Conservation (phyloP, 352 stramenopile species). For the Phytophthora chlamydospora region DNA sequence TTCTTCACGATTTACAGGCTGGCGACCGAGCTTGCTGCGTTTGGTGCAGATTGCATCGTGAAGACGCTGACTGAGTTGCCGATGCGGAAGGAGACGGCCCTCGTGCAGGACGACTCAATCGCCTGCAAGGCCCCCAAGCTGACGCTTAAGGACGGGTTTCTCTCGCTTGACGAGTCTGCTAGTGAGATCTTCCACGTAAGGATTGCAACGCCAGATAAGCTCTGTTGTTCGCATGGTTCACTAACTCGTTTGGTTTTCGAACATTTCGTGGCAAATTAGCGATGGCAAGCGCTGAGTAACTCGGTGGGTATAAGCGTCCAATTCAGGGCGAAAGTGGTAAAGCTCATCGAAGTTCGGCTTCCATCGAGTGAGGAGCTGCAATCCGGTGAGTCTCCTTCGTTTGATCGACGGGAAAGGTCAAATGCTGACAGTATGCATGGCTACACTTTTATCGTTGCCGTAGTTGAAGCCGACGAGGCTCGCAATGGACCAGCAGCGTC, state of each 20-base stretch:
- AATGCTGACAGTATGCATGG: constrained; percentile 1
- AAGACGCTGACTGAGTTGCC: constrained; percentile 64
- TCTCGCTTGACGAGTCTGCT: constrained; percentile 57
- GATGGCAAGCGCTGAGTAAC: constrained; percentile 81
- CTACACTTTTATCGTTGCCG: background rate
- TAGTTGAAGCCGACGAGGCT: constrained; percentile 35
- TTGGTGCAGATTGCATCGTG: constrained; percentile 73
- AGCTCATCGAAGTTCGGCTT: constrained; percentile 65
- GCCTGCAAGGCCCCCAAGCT: constrained; percentile 80
- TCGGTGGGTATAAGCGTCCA: constrained; percentile 69
- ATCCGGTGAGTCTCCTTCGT: constrained; percentile 31
- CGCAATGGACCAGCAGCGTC: constrained; percentile 7
- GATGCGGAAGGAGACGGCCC: constrained; percentile 48
- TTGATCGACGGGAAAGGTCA: background rate
- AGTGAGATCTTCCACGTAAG: constrained; percentile 64
- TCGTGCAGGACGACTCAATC: constrained; percentile 57
- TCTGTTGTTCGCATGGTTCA: background rate
- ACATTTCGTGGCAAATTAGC: constrained; percentile 34
- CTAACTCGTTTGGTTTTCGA: background rate
- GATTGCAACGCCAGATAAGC: background rate
- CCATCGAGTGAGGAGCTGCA: constrained; percentile 51
- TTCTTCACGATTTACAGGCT: constrained; percentile 37
- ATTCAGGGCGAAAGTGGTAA: constrained; percentile 74
- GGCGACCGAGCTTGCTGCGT: constrained; percentile 48
- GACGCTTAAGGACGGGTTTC: constrained; percentile 57